Base-by-base conservation (phyloP, 495 filamentous ascomycete species). In the Xylaria grammica region DNA sequence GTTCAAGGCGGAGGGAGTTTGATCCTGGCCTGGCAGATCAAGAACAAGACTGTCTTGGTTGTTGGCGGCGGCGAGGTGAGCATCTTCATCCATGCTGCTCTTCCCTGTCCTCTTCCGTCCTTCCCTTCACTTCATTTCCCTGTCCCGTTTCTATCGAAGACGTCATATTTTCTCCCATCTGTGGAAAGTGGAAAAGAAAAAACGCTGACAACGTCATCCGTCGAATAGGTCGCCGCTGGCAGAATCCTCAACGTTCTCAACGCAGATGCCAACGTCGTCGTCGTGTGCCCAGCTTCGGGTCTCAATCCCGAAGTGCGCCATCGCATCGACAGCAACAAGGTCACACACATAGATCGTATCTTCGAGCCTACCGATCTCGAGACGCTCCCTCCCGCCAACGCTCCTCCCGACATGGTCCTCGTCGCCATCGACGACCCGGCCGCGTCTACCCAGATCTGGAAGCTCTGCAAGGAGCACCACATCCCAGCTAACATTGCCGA, bases 401-500 rank as follows among this genome's bases (percentile, higher is more conserved):
- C 62, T 27, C 56, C 69, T 24, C 72, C 74, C 46, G 76, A 77
- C 65, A 94, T 99, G 90, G 93, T 98, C 7, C 84, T 98, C 29
- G 91, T 91, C 5, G 95, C 95, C 40, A 86, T 98, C 69, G 95
- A 99, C 74, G 93, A 97, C 75, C 91, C 95, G 0, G 88, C 85
- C 36, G 92, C 93, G 6, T 96, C 91, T 0, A 88, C 93, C 0
- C 78, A 84, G 50, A 93, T 99, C 72, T 98, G 92, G 90, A 91
- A 92, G 67, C 85, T 97, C 0, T 98, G 94, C 81, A 92, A 97
- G 70, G 85, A 90, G 72, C 82, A 81, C 45, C 87, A 87, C 46
- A 93, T 98, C 55, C 87, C 93, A 1, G 93, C 92, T 38, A 99
- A 99, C 75, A 96, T 99, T 55, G 95, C 95, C 63, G 95, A 99